phyloP scores from a whole-genome alignment of 78 protist genomes.

The Isochrysis galbana region DNA sequence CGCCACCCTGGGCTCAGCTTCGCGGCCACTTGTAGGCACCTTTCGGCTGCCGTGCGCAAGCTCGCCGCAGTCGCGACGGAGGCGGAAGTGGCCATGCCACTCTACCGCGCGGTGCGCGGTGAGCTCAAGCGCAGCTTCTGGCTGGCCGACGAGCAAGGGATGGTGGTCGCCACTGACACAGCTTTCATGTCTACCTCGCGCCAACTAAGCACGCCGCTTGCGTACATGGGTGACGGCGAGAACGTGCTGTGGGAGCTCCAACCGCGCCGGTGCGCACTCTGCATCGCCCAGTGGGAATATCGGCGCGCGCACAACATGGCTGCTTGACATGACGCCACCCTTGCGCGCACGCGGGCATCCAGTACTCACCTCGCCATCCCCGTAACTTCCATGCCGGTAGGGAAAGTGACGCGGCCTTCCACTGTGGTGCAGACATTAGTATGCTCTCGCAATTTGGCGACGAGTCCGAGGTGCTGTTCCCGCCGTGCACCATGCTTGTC shows the following conservation, averaged over 20 bases:
- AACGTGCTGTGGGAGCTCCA: constrained; percentile 1
- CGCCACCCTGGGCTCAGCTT: neutral
- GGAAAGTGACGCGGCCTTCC: constrained; percentile 1
- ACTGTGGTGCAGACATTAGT: neutral
- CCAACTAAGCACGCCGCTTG: neutral
- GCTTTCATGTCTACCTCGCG: constrained; percentile 25
- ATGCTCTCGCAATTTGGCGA: constrained; percentile 16
- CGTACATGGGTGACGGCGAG: neutral
- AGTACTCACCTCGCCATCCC: too few species aligned
- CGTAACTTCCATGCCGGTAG: too few species aligned
- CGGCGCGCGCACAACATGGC: too few species aligned
- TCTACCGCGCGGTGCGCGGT: constrained; percentile 8
- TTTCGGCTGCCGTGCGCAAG: neutral
- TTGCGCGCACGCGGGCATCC: too few species aligned
- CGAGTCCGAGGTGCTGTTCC: constrained; percentile 27
- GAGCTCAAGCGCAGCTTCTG: constrained; percentile 1
- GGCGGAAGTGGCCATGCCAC: neutral
- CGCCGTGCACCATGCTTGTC: constrained; percentile 18
- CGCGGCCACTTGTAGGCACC: neutral
- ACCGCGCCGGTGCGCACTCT: too few species aligned
- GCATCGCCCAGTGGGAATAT: too few species aligned
- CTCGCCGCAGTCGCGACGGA: constrained; percentile 1
- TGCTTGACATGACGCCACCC: too few species aligned
- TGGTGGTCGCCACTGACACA: constrained; percentile 10
- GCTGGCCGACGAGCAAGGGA: neutral